Evolutionary conservation across 805 yeast species (phyloP), one percentile per base, ranked within the genome.

Genomic region (Cyberlindnera meyerae): DNA sequence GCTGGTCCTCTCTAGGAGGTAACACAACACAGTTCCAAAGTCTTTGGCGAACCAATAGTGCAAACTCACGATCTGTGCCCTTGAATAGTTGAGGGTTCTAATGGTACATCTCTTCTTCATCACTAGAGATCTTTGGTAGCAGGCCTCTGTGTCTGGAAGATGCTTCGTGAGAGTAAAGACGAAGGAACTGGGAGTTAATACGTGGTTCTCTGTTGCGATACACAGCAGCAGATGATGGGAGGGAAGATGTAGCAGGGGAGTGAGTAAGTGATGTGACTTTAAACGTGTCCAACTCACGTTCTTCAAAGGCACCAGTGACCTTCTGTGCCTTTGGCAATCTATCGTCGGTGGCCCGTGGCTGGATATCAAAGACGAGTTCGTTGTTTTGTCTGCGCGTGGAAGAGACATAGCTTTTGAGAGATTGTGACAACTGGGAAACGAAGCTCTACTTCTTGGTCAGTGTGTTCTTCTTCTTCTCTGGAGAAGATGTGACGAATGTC

Each of bases 1-100:
- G 41, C 1, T 48, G 41, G 44, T 76, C 83, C 2, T 44, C 39
- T 29, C 81, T 59, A 17, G 82, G 79, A 4, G 71, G 68, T 22
- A 77, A 51, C 5, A 77, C 63, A 12, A 77, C 77, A 34, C 62
- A 65, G 25, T 64, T 61, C 79, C 79, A 75, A 31, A 76, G 54
- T 48, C 73, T 69, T 30, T 73, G 75, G 36, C 75, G 58, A 4
- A 75, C 63, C 13, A 63, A 38, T 8, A 62, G 51, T 1, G 73
- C 71, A 16, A 74, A 46, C 32, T 60, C 64, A 5, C 61, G 63
- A 24, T 58, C 55, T 16, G 43, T 44, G 8, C 40, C 43, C 12
- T 40, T 27, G 31, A 26, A 42, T n/a, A 20, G 16, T 2, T 26
- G 21, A 8, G 39, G 44, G 17, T 41, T 39, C 12, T 31, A n/a